A percentile compares a stretch with the other conserved stretches of the same genome.
These are phyloP conservation scores for Physcomitrellopsis africana DNA, from an alignment of 225 moss, liverwort and hornwort species.

Conservation along the genomic window DNA sequence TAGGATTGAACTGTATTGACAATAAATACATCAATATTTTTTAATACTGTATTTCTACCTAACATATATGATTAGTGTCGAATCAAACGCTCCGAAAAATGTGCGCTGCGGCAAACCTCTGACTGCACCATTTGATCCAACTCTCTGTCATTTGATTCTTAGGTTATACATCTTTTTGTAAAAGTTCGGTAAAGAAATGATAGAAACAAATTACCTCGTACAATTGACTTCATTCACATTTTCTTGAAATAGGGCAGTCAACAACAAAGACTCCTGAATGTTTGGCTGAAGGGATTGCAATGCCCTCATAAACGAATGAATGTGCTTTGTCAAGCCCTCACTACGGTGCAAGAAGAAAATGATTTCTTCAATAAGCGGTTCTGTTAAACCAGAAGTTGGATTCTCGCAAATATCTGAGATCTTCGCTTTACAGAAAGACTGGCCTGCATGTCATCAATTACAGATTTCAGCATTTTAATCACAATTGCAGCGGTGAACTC, in stretches of 20 bases:
- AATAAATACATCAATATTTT: constrained; percentile 9
- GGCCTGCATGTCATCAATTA: constrained; percentile 60
- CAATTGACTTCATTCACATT: constrained; percentile 77
- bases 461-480: constrained; percentile 8
- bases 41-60: constrained; percentile 1
- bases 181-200: not conserved
- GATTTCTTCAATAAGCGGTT: constrained; percentile 72
- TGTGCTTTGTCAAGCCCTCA: constrained; percentile 75
- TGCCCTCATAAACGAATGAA: constrained; percentile 65
- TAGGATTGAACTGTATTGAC: constrained; percentile 6
- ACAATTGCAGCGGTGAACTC: constrained; percentile 6
- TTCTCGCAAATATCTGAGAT: constrained; percentile 70
- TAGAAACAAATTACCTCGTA: constrained; percentile 55
- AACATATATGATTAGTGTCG: constrained; percentile 3
- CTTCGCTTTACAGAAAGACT: constrained; percentile 78
- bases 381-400: constrained; percentile 60
- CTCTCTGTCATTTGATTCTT: not conserved
- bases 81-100: not conserved
- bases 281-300: constrained; percentile 62
- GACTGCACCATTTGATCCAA: constrained; percentile 2
- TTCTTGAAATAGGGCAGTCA: constrained; percentile 75
- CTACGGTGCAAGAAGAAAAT: constrained; percentile 69
- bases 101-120: constrained; percentile 5
- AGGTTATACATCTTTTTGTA: not conserved
- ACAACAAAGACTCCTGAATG: constrained; percentile 70